Evolutionary conservation across 1,284 basidiomycete species (phyloP).

Genomic region (Trichosporon inkin): DNA sequence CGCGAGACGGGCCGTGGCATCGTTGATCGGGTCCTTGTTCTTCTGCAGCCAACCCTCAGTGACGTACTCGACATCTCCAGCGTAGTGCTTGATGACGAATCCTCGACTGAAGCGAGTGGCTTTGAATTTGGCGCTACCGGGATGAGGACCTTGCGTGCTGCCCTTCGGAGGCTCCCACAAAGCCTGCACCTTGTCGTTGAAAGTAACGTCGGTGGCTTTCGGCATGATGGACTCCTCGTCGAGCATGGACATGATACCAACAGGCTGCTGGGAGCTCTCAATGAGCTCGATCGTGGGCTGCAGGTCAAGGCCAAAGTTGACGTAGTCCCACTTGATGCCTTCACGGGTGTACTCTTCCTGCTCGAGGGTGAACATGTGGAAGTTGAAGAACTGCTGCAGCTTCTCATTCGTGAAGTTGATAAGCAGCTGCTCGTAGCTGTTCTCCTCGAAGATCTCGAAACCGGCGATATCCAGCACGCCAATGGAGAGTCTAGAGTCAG

Average conservation of each 20-base stretch:
- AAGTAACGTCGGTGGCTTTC: slow-evolving; percentile 89
- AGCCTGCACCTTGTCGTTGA: slow-evolving; percentile 76
- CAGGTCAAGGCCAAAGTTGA: slow-evolving; percentile 95
- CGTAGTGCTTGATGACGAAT: slow-evolving; percentile 95
- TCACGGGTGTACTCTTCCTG: slow-evolving; percentile 98
- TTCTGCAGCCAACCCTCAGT: slow-evolving; percentile 98
- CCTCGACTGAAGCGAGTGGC: slow-evolving; percentile 87
- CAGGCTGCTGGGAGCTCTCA: slow-evolving; percentile 60
- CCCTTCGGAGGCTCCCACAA: slow-evolving; percentile 44
- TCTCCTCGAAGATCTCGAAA: slow-evolving; percentile 79
- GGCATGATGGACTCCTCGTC: slow-evolving; percentile 99
- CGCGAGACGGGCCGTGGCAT: slow-evolving; percentile 87
- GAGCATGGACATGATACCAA: slow-evolving; percentile 88
- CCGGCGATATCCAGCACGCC: slow-evolving; percentile 99
- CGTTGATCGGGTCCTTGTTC: slow-evolving; percentile 98
- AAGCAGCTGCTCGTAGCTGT: slow-evolving; percentile 94
- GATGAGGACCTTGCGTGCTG: slow-evolving; percentile 51
- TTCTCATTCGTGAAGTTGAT: slow-evolving; percentile 99
- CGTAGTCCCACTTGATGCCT: slow-evolving; percentile 96
- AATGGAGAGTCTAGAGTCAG: slow-evolving; percentile 66
- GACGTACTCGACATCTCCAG: slow-evolving; percentile 92
- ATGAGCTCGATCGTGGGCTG: slow-evolving; percentile 99
- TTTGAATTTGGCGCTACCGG: slow-evolving; percentile 76
- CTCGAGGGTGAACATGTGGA: slow-evolving; percentile 99
- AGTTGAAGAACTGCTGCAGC: slow-evolving; percentile 94